Evolutionary conservation across 352 stramenopile genomes (phyloP), one percentile per base, ranked within the genome.

Genomic region (Elongisporangium anandrum): DNA sequence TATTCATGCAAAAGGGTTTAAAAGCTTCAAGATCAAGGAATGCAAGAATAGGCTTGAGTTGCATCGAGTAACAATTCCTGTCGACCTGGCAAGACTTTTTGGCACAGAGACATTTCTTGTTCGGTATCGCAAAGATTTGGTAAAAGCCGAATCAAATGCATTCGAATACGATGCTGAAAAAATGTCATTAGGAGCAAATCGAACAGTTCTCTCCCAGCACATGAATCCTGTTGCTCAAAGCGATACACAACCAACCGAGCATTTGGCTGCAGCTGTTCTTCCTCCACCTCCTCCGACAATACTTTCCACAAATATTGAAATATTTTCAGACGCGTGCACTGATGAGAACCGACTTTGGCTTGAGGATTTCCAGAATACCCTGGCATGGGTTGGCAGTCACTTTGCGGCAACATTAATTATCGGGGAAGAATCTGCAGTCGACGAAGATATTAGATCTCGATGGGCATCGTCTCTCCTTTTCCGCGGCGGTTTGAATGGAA

Each of bases 391-490:
- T 21, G 81, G 79, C 26, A 87, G 79, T 54, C 75, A 81, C 48
- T 91, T 84, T n/a, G 80, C 81, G 1, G 69, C 75, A 4, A 69
- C 75, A n/a, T 64, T 91, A 21, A 79, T 90, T 54, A 54, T 70
- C 45, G 76, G 73, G 41, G 65, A 65, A 49, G 66, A 71, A n/a
- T n/a, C 41, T 4, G 38, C 68, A 24, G 23, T 10, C 22, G 59
- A 26, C 0, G 21, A 22, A 20, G 19, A 24, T 15, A 52, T 86
- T 10, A 79, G 74, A 52, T 52, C 72, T 22, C 63, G 79, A 16
- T 91, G 81, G 81, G 50, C 75, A 12, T 56, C 66, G 26, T 89
- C 81, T 9, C 65, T 72, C 26, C 59, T 91, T 3, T 88, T 91
- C 34, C 69, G 69, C 15, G 81, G 81, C 54, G 81, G 79, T 29